Base-by-base conservation (phyloP, 106 monocot species). In the Dendrobium nobile region DNA sequence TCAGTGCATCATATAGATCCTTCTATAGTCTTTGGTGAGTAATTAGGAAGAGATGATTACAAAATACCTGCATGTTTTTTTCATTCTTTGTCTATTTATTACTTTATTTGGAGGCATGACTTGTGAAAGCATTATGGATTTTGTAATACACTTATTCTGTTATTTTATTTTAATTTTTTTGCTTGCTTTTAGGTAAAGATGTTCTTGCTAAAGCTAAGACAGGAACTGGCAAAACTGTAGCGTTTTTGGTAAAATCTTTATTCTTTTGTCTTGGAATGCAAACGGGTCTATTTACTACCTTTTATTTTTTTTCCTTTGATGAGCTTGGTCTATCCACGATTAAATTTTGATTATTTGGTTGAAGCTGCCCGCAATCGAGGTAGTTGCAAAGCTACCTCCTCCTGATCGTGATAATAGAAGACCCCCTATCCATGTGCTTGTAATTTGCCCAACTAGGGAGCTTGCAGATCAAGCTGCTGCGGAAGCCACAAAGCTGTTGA, bases 211-310 rank as follows among this genome's bases (percentile, higher is more conserved):
- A 90, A 84, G 99, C 99, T 74, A 99, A 82, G 80, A 99, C 95
- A 70, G 99, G 99, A 72, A 99, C 99, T 27, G 95, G 99, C 72
- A 99, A 99, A 81, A 99, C 95, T 58, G 93, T 99, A 47, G 99
- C 93, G 41, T 99, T 99, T 85, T 85, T 99, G 95, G 99, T 99
- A 84, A 83, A 9, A 86, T 67, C 54, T 65, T 61, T 26, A 28
- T 54, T 77, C 67, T 77, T 31, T 68, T 75, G 1, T 48, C n/a
- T 51, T 85, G 43, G 24, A 37, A 58, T 2, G 47, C 4, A 2
- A 13, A 10, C 22, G 8, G 16, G 47, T 24, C 7, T 33, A 43
- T 59, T 24, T 7, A 40, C 33, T 58, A 4, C 28, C 22, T 20
- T 74, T 75, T 31, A 1, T 31, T 31, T 76, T 56, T 45, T 10